Evolutionary conservation across 257 asterid genomes (phyloP).

Genomic region (Solanum piurae): DNA sequence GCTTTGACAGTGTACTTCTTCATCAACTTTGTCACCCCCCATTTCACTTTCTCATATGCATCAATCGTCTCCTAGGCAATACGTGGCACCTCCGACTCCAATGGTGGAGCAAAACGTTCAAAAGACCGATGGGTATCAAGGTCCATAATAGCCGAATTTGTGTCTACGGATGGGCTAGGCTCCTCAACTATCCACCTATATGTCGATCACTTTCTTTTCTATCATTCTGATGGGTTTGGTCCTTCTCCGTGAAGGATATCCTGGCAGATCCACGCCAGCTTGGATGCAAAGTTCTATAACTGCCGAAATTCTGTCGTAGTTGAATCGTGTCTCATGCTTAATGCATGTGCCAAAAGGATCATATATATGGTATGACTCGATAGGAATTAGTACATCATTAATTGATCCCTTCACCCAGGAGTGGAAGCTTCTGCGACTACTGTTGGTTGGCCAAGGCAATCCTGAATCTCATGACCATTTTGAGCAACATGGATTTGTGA

Average conservation of each 20-base stretch:
- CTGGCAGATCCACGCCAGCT: constrained; percentile 84
- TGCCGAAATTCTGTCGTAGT: constrained; percentile 72
- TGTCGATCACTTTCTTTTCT: constrained; percentile 59
- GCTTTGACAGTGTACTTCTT: constrained; percentile 42
- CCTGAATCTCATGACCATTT: too few relatives aligned
- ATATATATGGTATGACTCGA: too few relatives aligned
- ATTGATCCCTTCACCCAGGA: too few relatives aligned
- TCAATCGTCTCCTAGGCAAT: constrained; percentile 58
- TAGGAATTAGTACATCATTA: too few relatives aligned
- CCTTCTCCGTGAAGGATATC: constrained; percentile 78
- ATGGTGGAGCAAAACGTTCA: constrained; percentile 55
- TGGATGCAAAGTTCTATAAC: constrained; percentile 93
- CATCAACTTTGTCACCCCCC: constrained; percentile 74
- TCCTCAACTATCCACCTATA: constrained; percentile 59
- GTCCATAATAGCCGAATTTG: constrained; percentile 26
- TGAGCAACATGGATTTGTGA: too few relatives aligned
- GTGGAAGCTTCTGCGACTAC: too few relatives aligned
- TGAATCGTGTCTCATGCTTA: too few relatives aligned
- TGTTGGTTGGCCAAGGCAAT: too few relatives aligned
- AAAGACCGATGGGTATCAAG: constrained; percentile 60
- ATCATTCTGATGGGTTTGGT: constrained; percentile 69
- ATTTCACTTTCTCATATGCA: constrained; percentile 54
- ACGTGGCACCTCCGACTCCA: constrained; percentile 22
- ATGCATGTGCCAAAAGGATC: too few relatives aligned
- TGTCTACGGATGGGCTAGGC: constrained; percentile 20